phyloP scores from a whole-genome alignment of 371 early-diverging fungal genomes.

The Mortierella sp. region DNA sequence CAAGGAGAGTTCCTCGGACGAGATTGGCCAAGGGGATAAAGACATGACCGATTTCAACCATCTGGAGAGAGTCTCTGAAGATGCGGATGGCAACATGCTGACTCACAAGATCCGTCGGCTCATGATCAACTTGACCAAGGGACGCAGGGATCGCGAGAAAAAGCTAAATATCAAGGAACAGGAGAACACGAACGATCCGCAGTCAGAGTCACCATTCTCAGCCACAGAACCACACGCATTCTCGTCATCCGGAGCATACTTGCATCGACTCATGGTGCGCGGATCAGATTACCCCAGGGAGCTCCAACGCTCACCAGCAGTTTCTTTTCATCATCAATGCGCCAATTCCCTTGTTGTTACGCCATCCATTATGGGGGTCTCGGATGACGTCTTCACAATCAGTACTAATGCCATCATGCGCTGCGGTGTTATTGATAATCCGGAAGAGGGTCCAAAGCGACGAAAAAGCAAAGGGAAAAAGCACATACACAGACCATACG shows the following conservation, averaged over 20 bases:
- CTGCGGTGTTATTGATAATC: constrained; percentile 56
- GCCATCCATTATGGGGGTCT: constrained; percentile 57
- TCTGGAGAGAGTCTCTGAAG: background rate
- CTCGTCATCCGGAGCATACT: background rate
- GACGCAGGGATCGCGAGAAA: constrained; percentile 33
- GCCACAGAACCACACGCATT: background rate
- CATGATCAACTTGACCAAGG: constrained; percentile 34
- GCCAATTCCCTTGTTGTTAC: constrained; percentile 61
- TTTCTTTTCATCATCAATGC: constrained; percentile 64
- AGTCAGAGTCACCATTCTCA: background rate
- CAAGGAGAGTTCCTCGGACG: background rate
- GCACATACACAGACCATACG: constrained; percentile 13
- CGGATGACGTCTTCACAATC: constrained; percentile 61
- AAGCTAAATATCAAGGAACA: constrained; percentile 18
- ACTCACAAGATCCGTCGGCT: constrained; percentile 37
- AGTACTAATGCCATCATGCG: constrained; percentile 60
- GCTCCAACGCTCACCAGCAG: constrained; percentile 60
- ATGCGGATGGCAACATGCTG: constrained; percentile 1
- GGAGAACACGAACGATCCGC: background rate
- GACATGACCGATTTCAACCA: constrained; percentile 32
- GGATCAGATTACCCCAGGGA: constrained; percentile 56
- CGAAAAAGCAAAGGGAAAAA: no score
- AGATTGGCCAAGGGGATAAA: constrained; percentile 27
- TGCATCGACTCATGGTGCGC: constrained; percentile 35
- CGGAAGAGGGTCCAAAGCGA: no score